Percentiles rank a stretch among this genome's conserved stretches.
phyloP scores from a whole-genome alignment of 306 rosid species.

The Quercus dentata region DNA sequence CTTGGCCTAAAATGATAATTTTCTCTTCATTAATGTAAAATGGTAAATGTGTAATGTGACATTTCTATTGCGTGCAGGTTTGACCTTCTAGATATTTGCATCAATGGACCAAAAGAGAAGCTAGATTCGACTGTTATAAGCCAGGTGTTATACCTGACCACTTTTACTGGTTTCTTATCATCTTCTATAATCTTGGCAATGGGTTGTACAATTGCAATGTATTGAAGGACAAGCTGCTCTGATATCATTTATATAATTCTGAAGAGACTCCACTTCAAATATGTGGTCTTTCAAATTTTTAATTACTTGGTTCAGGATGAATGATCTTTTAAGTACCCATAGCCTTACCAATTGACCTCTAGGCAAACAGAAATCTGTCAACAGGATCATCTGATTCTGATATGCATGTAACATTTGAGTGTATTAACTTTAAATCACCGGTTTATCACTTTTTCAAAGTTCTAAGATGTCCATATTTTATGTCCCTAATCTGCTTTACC shows the following conservation, averaged over 20 bases:
- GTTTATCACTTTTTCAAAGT: neutral
- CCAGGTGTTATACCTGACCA: slow-evolving; percentile 47
- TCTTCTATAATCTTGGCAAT: neutral
- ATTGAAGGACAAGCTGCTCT: neutral
- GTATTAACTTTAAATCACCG: neutral
- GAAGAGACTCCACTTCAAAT: neutral
- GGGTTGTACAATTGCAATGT: neutral
- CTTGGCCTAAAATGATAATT: neutral
- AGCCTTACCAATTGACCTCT: neutral
- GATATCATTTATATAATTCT: neutral
- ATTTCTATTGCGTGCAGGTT: slow-evolving; percentile 45
- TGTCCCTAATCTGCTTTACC: neutral
- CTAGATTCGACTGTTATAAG: slow-evolving; percentile 84
- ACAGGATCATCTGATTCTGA: neutral
- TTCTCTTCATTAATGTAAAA: neutral
- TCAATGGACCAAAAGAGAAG: slow-evolving; percentile 92
- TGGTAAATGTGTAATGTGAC: neutral
- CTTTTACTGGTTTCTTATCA: slow-evolving; percentile 1
- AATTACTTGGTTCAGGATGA: neutral
- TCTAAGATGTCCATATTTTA: neutral
- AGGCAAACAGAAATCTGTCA: neutral
- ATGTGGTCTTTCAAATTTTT: neutral
- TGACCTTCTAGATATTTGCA: slow-evolving; percentile 91
- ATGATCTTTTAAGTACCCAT: neutral
- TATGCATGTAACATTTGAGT: neutral